A percentile compares a stretch with the other conserved stretches of the same genome.
phyloP scores from a whole-genome alignment of 2,329 filamentous ascomycete species.

The Colletotrichum paranaense region DNA sequence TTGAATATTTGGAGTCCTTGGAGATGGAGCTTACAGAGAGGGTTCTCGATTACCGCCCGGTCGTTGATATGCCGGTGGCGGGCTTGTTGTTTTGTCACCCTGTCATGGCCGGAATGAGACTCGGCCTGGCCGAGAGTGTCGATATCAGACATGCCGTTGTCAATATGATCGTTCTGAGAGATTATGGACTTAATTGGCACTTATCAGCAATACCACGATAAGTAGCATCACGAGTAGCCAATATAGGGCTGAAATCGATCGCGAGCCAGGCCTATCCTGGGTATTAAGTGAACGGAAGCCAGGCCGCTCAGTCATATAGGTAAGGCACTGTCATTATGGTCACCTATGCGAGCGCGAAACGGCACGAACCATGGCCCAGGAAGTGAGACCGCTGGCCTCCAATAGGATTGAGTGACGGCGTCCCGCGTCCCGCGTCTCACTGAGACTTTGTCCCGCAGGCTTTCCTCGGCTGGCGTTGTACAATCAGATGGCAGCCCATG shows the following conservation, averaged over 20 bases:
- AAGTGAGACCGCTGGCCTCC: background rate
- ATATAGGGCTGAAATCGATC: slow-evolving; percentile 8
- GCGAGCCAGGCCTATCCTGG: background rate
- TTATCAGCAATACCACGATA: background rate
- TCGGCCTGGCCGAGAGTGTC: slow-evolving; percentile 29
- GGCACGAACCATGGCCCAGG: background rate
- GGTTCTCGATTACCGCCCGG: slow-evolving; percentile 50
- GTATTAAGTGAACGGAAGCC: background rate
- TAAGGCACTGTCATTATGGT: background rate
- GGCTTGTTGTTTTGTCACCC: slow-evolving; percentile 39
- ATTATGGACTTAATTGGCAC: too few species aligned
- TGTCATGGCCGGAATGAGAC: slow-evolving; percentile 32
- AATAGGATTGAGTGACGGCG: background rate
- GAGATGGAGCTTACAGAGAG: slow-evolving; percentile 41
- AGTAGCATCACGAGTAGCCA: background rate
- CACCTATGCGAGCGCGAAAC: background rate
- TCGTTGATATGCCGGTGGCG: slow-evolving; percentile 45
- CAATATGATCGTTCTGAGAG: background rate
- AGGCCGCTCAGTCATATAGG: slow-evolving; percentile 15
- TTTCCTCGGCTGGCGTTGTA: background rate
- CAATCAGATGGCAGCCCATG: slow-evolving; percentile 3
- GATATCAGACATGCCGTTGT: background rate
- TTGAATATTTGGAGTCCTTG: too few species aligned
- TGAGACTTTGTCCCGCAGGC: background rate
- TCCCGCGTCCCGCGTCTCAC: background rate